A percentile compares a stretch with the other conserved stretches of the same genome.
Conservation (phyloP, 2,329 filamentous ascomycete species). For the Calonectria multiphialidica region DNA sequence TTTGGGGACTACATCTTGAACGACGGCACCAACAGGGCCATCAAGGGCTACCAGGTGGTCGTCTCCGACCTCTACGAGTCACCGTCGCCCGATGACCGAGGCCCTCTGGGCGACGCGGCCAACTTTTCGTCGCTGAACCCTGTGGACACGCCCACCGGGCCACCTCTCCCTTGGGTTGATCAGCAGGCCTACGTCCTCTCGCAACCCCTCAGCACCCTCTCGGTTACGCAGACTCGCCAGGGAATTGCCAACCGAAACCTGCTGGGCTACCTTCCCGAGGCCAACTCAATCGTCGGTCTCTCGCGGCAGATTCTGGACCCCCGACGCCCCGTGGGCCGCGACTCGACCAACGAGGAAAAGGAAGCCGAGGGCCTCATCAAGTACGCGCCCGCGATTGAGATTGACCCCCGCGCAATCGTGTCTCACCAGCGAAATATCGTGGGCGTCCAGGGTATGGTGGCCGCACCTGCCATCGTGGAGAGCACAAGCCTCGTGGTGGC, state of each 20-base stretch:
- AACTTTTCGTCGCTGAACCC: constrained; percentile 86
- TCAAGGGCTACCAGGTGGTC: constrained; percentile 88
- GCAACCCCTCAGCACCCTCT: constrained; percentile 81
- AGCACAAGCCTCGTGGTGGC: constrained; percentile 93
- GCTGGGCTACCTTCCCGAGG: constrained; percentile 80
- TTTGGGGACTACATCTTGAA: constrained; percentile 71
- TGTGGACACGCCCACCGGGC: constrained; percentile 65
- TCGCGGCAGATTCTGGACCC: constrained; percentile 86
- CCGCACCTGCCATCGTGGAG: constrained; percentile 84
- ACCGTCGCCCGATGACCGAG: constrained; percentile 84
- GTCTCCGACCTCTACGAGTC: constrained; percentile 94
- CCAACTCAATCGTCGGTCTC: constrained; percentile 82
- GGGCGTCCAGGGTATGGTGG: constrained; percentile 79
- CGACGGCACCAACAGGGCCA: constrained; percentile 64
- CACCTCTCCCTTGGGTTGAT: constrained; percentile 78
- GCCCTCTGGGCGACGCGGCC: constrained; percentile 74
- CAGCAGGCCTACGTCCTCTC: constrained; percentile 86
- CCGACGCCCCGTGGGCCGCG: constrained; percentile 85
- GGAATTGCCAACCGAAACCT: constrained; percentile 89
- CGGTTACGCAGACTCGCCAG: constrained; percentile 90
- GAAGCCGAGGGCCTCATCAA: constrained; percentile 83
- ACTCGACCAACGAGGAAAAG: constrained; percentile 81
- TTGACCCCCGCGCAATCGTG: constrained; percentile 84
- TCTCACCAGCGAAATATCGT: constrained; percentile 87
- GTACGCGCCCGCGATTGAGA: constrained; percentile 83